Conservation (phyloP, 805 yeast species). For the Candida peoriensis region DNA sequence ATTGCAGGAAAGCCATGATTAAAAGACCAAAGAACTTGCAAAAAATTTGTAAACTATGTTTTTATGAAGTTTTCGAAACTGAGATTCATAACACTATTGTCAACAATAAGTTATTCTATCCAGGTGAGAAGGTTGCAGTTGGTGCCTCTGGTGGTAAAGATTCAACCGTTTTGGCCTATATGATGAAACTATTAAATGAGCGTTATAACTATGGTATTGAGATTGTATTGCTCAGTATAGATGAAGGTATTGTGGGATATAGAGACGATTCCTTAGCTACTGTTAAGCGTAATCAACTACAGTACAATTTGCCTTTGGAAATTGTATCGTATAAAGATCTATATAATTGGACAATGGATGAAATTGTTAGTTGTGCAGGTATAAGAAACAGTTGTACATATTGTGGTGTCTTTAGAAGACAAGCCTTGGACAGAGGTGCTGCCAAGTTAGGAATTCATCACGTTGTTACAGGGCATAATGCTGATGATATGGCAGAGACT, state of each 20-base stretch:
- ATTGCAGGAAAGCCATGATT: conserved; percentile 75
- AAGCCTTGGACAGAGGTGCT: conserved; percentile 95
- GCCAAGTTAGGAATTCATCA: conserved; percentile 78
- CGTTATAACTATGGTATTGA: conserved; percentile 84
- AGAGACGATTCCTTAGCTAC: conserved; percentile 97
- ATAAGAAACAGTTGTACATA: conserved; percentile 92
- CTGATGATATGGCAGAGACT: conserved; percentile 99
- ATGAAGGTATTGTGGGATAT: conserved; percentile 96
- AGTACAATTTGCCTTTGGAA: conserved; percentile 73
- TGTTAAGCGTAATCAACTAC: conserved; percentile 86
- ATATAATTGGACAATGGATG: conserved; percentile 99
- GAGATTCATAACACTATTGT: conserved; percentile 90
- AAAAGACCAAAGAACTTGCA: conserved; percentile 89
- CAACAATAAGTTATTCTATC: conserved; percentile 59
- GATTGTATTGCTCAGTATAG: conserved; percentile 78
- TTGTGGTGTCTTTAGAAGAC: conserved; percentile 96
- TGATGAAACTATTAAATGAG: conserved; percentile 82
- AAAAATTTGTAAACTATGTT: conserved; percentile 87
- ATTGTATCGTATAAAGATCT: conserved; percentile 83
- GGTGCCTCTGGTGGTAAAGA: conserved; percentile 99
- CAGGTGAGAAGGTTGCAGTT: conserved; percentile 88
- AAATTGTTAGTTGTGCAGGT: conserved; percentile 91
- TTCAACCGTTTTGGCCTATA: conserved; percentile 89
- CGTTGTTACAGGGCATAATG: conserved; percentile 97
- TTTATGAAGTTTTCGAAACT: conserved; percentile 85